These are phyloP conservation scores for Canavalia gladiata DNA, from an alignment of 306 rosid species.

Conservation along the genomic window DNA sequence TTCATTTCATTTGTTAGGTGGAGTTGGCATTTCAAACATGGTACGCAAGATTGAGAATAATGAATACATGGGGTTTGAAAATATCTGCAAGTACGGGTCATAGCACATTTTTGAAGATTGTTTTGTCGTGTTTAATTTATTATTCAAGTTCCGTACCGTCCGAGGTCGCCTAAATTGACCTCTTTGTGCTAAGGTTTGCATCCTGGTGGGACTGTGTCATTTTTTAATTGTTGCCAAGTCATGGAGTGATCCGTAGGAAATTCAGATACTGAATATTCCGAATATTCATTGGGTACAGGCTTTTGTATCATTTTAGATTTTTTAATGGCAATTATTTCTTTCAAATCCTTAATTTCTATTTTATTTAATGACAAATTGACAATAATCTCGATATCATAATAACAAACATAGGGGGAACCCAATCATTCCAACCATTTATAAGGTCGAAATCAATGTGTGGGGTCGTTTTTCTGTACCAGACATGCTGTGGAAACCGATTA, in stretches of 20 bases:
- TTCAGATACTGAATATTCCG: conserved; percentile 24
- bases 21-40: conserved; percentile 81
- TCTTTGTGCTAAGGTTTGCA: conserved; percentile 1
- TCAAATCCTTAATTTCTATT: not conserved
- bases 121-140: conserved; percentile 18
- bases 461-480: not conserved
- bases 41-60: conserved; percentile 58
- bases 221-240: conserved; percentile 21
- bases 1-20: conserved; percentile 62
- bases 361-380: not conserved
- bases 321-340: not conserved
- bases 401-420: not conserved
- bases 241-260: conserved; percentile 34
- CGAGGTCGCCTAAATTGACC: conserved; percentile 13
- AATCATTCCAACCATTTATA: no score
- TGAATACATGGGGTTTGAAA: conserved; percentile 90
- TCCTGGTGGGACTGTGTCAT: conserved; percentile 5
- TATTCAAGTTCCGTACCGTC: not conserved
- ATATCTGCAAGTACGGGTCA: conserved; percentile 73
- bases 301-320: not conserved
- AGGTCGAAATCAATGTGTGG: not conserved
- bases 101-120: conserved; percentile 43
- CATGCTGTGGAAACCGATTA: no score
- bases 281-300: conserved; percentile 14
- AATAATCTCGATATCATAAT: not conserved